phyloP scores from a whole-genome alignment of 1,139 yeast genomes.

The Geotrichum fermentans region DNA sequence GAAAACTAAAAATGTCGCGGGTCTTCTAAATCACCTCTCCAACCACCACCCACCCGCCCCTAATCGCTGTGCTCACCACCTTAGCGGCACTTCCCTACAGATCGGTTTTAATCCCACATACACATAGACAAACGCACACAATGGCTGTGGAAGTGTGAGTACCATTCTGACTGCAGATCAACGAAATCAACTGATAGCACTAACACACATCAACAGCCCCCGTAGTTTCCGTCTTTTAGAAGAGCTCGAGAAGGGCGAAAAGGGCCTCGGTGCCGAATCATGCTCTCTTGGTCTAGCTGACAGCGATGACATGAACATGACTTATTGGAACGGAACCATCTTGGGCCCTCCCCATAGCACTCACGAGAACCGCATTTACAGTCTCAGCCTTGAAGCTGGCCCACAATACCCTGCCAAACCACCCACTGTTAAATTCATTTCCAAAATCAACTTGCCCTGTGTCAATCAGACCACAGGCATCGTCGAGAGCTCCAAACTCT shows the following conservation, averaged over 20 bases:
- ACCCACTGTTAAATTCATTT: constrained; percentile 71
- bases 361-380: constrained; percentile 91
- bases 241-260: constrained; percentile 96
- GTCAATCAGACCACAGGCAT: constrained; percentile 63
- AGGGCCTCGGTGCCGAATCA: constrained; percentile 94
- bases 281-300: constrained; percentile 90
- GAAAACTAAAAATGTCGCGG: no score
- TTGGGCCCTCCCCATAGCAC: constrained; percentile 94
- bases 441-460: constrained; percentile 86
- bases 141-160: constrained; percentile 46
- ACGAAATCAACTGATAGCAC: not conserved
- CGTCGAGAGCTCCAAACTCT: constrained; percentile 58
- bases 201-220: constrained; percentile 50
- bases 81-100: no score
- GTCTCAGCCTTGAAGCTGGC: constrained; percentile 76
- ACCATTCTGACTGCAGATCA: no score
- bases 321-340: constrained; percentile 93
- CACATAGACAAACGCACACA: not conserved
- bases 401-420: constrained; percentile 83
- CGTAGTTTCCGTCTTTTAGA: constrained; percentile 89
- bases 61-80: no score
- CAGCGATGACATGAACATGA: constrained; percentile 86
- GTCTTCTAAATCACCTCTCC: no score
- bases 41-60: no score
- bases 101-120: no score